These are phyloP conservation scores for Globisporangium nodosum DNA, from an alignment of 352 stramenopile genomes.

Conservation along the genomic window DNA sequence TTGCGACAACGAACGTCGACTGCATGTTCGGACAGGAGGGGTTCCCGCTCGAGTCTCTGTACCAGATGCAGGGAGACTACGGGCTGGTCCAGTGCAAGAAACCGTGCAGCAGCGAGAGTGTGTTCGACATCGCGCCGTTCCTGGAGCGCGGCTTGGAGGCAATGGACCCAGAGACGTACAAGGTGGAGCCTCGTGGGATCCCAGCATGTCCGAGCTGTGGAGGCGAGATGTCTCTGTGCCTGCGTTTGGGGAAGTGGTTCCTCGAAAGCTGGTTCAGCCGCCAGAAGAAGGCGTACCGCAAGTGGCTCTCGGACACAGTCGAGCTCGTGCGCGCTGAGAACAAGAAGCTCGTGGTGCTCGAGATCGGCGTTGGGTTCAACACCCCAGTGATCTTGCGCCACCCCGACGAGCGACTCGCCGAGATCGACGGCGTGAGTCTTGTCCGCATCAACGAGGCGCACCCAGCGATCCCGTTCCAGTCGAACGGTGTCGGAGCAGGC, in stretches of 20 bases:
- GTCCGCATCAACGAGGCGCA: conserved; percentile 56
- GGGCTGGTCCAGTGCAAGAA: conserved; percentile 47
- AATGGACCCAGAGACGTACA: conserved; percentile 50
- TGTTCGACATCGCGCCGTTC: conserved; percentile 49
- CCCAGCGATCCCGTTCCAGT: conserved; percentile 44
- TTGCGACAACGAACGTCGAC: conserved; percentile 69
- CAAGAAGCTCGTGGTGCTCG: conserved; percentile 65
- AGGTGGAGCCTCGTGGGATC: conserved; percentile 39
- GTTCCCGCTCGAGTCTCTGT: conserved; percentile 44
- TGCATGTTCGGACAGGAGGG: conserved; percentile 70
- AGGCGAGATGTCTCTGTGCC: conserved; percentile 42
- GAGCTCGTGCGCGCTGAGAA: conserved; percentile 22
- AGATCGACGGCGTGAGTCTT: conserved; percentile 34
- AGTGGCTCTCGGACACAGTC: conserved; percentile 30
- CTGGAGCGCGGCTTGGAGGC: conserved; percentile 42
- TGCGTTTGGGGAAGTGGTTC: conserved; percentile 46
- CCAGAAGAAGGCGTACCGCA: conserved; percentile 28
- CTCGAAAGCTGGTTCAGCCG: conserved; percentile 34
- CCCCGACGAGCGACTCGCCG: conserved; percentile 45
- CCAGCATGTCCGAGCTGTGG: conserved; percentile 46
- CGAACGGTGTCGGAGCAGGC: conserved; percentile 36
- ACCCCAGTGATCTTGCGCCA: conserved; percentile 55
- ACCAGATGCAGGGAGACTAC: conserved; percentile 63
- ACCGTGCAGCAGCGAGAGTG: conserved; percentile 34
- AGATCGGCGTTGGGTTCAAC: conserved; percentile 70